Conservation (phyloP, 805 yeast species). For the Metschnikowia vanudenii region DNA sequence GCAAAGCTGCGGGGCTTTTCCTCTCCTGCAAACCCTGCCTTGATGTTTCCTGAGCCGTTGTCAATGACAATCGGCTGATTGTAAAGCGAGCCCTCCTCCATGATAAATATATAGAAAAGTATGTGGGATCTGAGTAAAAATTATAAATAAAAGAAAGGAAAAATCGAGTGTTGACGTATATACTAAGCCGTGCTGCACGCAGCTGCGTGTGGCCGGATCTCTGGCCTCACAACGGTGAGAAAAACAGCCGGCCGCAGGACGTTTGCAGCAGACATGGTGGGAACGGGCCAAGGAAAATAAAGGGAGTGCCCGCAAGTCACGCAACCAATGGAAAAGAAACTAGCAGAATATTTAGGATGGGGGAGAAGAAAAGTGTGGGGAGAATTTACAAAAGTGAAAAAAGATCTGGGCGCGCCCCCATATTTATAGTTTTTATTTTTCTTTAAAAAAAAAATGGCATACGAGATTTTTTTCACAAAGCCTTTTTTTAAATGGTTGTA, state of each 20-base stretch:
- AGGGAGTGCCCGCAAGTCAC: background rate
- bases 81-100: slow-evolving; percentile 29
- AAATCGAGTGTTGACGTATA: background rate
- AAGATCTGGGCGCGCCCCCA: too few species aligned
- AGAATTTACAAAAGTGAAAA: too few species aligned
- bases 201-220: background rate
- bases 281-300: background rate
- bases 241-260: background rate
- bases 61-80: slow-evolving; percentile 48
- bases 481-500: too few species aligned
- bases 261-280: background rate
- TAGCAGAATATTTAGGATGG: too few species aligned
- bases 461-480: too few species aligned
- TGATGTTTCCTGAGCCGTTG: slow-evolving; percentile 76
- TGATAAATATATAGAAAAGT: background rate
- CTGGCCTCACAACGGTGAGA: background rate
- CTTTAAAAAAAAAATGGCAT: too few species aligned
- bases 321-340: background rate
- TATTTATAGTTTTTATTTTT: too few species aligned
- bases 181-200: background rate
- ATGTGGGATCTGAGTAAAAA: too few species aligned
- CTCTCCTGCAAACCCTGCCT: slow-evolving; percentile 93
- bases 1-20: slow-evolving; percentile 69
- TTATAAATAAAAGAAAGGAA: background rate
- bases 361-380: too few species aligned